Base-by-base conservation (phyloP, 768 basidiomycete species). In the Lanmaoa pseudosensibilis region DNA sequence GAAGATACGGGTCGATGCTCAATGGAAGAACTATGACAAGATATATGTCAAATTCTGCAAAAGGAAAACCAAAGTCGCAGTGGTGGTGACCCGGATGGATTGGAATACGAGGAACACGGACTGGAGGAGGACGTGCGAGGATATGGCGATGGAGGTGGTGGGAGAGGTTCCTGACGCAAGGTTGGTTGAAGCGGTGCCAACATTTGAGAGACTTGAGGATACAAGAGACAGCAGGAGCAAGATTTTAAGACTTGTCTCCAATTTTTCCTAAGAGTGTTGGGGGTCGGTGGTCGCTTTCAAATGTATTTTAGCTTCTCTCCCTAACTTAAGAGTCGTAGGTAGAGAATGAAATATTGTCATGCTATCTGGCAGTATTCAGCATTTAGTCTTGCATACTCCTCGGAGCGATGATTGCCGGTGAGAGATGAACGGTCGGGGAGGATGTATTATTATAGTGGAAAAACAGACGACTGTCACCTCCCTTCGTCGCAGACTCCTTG, bases 11-110 rank as follows among this genome's bases (percentile, higher is more conserved):
- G 37, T 47, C 5, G 11, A 21, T 16, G 51, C 45, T n/a, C 54
- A 47, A 4, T 65, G 64, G 59, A 62, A 52, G 46, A 36, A 27
- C n/a, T 59, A 56, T 30, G 21, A 33, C 43, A 62, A 54, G 21
- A 54, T 65, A 47, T 52, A 37, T 32, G 38, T n/a, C 30, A 55
- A 58, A 33, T 65, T 61, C 32, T 56, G 59, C 46, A 57, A 36
- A 34, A 51, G 34, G n/a, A 54, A 23, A 11, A 21, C 45, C 51
- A 62, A 47, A 34, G 36, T 64, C 11, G 63, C 38, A 16, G 58
- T 64, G 43, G 52, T 61, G 21, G 63, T 64, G 15, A 64, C 59
- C 27, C 52, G 40, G 40, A 44, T 59, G 57, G 53, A 52, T 46
- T 2, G 0, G 50, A 7, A 33, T 27, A 58, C 30, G n/a, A 15